These are phyloP conservation scores for Symbiodinium pilosum DNA, from an alignment of 73 alveolate species.

Conservation along the genomic window DNA sequence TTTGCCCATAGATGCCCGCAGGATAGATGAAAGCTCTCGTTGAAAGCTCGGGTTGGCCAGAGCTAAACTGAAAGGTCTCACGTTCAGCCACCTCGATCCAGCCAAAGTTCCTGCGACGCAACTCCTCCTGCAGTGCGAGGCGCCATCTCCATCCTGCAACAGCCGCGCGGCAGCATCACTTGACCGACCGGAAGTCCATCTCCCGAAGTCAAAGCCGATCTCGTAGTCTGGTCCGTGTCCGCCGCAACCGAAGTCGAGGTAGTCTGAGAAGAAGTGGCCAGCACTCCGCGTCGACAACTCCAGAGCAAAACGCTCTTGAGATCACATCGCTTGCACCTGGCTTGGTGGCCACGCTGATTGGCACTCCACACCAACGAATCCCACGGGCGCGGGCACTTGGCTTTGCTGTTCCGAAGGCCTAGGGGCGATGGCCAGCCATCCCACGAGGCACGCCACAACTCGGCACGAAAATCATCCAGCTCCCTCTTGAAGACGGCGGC, in stretches of 20 bases:
- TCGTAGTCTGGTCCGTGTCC: not conserved
- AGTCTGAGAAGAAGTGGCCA: not conserved
- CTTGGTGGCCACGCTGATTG: conserved; percentile 2
- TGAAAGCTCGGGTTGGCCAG: not conserved
- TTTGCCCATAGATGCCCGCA: not conserved
- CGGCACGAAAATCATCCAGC: not conserved
- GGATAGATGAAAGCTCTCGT: not conserved
- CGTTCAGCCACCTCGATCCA: conserved; percentile 7
- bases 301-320: not conserved
- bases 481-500: not conserved
- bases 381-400: not conserved
- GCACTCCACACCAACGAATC: conserved; percentile 15
- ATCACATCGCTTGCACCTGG: conserved; percentile 1
- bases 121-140: not conserved
- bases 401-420: not conserved
- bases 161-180: not conserved
- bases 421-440: not conserved
- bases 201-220: not conserved
- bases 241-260: too few relatives aligned
- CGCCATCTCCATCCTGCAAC: conserved; percentile 47
- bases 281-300: not conserved
- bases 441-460: not conserved
- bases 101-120: not conserved
- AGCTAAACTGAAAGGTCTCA: conserved; percentile 26
- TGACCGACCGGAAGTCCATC: not conserved